These are phyloP conservation scores for Halteria grandinella DNA, from an alignment of 73 alveolate genomes.

Conservation along the genomic window DNA sequence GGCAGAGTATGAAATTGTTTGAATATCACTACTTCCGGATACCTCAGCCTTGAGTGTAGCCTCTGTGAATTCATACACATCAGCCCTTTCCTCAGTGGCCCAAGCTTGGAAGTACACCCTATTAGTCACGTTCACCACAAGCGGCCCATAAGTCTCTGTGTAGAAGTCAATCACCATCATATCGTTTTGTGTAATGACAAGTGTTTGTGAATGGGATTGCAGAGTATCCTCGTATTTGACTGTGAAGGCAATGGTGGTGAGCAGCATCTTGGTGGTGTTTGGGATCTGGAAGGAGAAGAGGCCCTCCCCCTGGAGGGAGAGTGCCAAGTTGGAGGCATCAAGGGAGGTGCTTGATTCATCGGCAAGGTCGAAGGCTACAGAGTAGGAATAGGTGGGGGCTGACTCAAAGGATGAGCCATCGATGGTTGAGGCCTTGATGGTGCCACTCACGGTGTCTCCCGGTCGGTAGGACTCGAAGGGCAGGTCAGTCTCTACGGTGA, in stretches of 20 bases:
- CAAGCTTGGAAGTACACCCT: constrained; percentile 29
- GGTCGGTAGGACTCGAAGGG: constrained; percentile 36
- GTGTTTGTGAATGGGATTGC: neutral
- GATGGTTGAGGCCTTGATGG: constrained; percentile 12
- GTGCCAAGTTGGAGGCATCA: no score
- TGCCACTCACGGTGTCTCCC: constrained; percentile 42
- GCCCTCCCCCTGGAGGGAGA: constrained; percentile 24
- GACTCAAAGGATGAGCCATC: constrained; percentile 13
- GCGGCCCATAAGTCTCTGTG: constrained; percentile 20
- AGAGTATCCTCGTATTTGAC: neutral
- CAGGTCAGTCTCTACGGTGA: constrained; percentile 35
- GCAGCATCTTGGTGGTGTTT: neutral
- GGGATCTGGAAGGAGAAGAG: constrained; percentile 35
- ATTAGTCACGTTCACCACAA: neutral
- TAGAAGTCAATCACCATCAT: constrained; percentile 15
- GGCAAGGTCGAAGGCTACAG: no score
- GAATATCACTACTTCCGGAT: neutral
- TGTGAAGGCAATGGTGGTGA: constrained; percentile 9
- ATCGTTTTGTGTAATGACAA: constrained; percentile 4
- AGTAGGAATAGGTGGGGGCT: constrained; percentile 4
- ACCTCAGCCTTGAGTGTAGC: neutral
- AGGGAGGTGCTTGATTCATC: no score
- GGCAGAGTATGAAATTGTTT: neutral
- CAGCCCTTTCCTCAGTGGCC: neutral
- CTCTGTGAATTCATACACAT: neutral